Evolutionary conservation across 805 yeast species (phyloP).

Genomic region (Starmerella riodocensis): DNA sequence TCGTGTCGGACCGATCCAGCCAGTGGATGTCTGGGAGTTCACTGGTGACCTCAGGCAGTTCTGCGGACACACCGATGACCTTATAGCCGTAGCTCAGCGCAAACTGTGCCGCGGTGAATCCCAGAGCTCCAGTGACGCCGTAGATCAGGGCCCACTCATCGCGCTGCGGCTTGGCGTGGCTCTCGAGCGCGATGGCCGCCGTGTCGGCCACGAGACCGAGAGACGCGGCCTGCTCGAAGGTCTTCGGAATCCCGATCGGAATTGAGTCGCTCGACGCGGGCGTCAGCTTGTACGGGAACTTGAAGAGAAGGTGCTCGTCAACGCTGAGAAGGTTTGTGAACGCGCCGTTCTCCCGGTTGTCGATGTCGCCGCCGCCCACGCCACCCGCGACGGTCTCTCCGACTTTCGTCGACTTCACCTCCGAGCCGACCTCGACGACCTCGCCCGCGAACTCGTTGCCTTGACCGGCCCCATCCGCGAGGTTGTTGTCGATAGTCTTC

Average conservation of each 20-base stretch:
- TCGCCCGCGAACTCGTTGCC: constrained; percentile 54
- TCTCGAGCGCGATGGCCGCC: constrained; percentile 32
- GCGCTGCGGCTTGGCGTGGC: constrained; percentile 17
- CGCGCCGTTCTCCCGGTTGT: constrained; percentile 38
- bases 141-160: constrained; percentile 22
- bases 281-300: constrained; percentile 18
- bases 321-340: constrained; percentile 43
- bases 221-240: constrained; percentile 55
- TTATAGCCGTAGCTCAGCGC: constrained; percentile 39
- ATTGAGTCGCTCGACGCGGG: constrained; percentile 21
- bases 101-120: constrained; percentile 44
- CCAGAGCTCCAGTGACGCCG: constrained; percentile 51
- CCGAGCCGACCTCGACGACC: constrained; percentile 39
- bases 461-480: constrained; percentile 38
- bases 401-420: constrained; percentile 30
- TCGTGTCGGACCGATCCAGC: constrained; percentile 34
- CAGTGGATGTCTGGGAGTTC: constrained; percentile 40
- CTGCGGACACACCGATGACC: constrained; percentile 40
- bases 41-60: constrained; percentile 30
- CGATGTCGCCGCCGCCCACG: constrained; percentile 40
- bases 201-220: constrained; percentile 43
- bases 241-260: constrained; percentile 31
- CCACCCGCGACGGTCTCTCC: constrained; percentile 48
- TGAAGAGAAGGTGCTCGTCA: constrained; percentile 29
- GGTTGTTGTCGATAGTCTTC: constrained; percentile 38